These are phyloP conservation scores for Starmera dryadoides DNA, from an alignment of 805 yeast genomes.

Conservation along the genomic window DNA sequence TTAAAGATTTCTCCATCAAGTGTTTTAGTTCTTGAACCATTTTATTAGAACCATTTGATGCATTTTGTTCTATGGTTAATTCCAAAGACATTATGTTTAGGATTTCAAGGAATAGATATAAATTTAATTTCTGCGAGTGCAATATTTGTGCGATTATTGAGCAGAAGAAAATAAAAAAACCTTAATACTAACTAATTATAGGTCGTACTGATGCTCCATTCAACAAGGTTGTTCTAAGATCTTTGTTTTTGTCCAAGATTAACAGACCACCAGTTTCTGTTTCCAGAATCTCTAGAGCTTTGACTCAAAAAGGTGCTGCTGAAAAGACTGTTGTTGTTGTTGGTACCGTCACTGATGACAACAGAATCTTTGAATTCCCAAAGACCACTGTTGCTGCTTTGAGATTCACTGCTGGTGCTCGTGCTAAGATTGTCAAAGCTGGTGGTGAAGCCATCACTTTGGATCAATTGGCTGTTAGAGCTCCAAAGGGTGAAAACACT, in stretches of 20 bases:
- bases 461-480: conserved; percentile 97
- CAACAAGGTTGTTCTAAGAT: conserved; percentile 94
- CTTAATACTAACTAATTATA: conserved; percentile 31
- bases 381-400: conserved; percentile 98
- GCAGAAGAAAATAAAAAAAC: conserved; percentile 37
- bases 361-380: conserved; percentile 90
- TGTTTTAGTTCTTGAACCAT: too few relatives aligned
- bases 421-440: conserved; percentile 92
- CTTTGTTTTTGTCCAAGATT: conserved; percentile 94
- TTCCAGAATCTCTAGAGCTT: conserved; percentile 81
- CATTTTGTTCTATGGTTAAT: not conserved
- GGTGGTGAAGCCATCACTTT: conserved; percentile 99
- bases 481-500: conserved; percentile 99
- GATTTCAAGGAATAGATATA: too few relatives aligned
- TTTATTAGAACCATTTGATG: too few relatives aligned
- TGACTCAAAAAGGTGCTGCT: conserved; percentile 76
- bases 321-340: conserved; percentile 94
- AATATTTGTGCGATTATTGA: conserved; percentile 34
- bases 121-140: conserved; percentile 40
- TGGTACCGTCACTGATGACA: conserved; percentile 98
- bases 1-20: too few relatives aligned
- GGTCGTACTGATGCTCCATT: conserved; percentile 99
- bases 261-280: conserved; percentile 99
- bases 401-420: conserved; percentile 98
- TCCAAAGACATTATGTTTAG: too few relatives aligned